phyloP scores from a whole-genome alignment of 1,284 basidiomycete genomes.

The Coniferiporia weirii region DNA sequence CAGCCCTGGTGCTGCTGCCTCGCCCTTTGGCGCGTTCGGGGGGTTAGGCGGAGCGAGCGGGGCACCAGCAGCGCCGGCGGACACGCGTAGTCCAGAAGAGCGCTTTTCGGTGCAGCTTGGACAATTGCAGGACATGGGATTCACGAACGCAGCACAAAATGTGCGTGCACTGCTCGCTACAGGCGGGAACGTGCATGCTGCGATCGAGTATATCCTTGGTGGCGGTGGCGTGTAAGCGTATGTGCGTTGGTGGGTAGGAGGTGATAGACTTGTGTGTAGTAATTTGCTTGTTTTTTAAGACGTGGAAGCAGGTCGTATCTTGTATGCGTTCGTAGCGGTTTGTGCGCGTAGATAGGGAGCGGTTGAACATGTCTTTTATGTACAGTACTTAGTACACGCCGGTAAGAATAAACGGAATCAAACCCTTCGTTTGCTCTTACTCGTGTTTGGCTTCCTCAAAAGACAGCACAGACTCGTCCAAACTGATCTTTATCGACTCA shows the following conservation, averaged over 20 bases:
- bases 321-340: too few relatives aligned
- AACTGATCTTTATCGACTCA: too few relatives aligned
- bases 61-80: slow-evolving; percentile 43
- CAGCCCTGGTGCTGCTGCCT: slow-evolving; percentile 18
- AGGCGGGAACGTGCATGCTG: slow-evolving; percentile 83
- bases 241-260: not conserved
- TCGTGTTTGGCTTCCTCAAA: too few relatives aligned
- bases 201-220: slow-evolving; percentile 85
- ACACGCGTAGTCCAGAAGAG: slow-evolving; percentile 78
- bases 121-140: slow-evolving; percentile 87
- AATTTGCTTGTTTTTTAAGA: not conserved
- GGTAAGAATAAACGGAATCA: too few relatives aligned
- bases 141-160: slow-evolving; percentile 81
- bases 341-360: too few relatives aligned
- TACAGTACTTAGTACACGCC: too few relatives aligned
- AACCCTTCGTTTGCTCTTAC: too few relatives aligned
- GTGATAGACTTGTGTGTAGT: not conserved
- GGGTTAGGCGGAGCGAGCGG: slow-evolving; percentile 23
- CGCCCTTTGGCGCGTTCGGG: slow-evolving; percentile 13
- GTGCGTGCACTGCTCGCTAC: slow-evolving; percentile 84
- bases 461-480: too few relatives aligned
- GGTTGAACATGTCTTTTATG: too few relatives aligned
- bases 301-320: too few relatives aligned
- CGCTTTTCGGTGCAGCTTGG: slow-evolving; percentile 83
- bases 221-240: slow-evolving; percentile 57